Base-by-base conservation (phyloP, 352 stramenopile genomes). In the Thraustotheca clavata region DNA sequence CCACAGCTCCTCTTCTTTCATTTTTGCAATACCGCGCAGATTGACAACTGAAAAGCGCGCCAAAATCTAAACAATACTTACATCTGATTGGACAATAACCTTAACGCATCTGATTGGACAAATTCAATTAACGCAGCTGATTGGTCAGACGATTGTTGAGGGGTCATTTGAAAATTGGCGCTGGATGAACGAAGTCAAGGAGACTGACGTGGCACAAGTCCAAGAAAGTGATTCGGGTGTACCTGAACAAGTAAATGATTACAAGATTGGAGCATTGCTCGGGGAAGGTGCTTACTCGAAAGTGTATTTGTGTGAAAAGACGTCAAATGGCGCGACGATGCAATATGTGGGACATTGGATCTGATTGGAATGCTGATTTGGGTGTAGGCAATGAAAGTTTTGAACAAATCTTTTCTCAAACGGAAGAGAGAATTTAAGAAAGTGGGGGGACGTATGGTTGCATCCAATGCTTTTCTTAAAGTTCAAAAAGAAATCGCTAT, bases 381-480 rank as follows among this genome's bases (percentile, higher is more conserved):
- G 59, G 24, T 20, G 4, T 50, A 92, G 80, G 83, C 83, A 4
- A 72, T 92, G 34, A 92, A 92, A 50, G 73, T 89, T 49, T 71
- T 92, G n/a, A 89, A 90, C 69, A 92, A 90, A 47, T 92, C 80
- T 20, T 89, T 90, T 39, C 67, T 92, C 32, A 90, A 92, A 72
- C 79, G 79, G 40, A 90, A 90, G 55, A 77, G 83, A 46, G 83
- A 92, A 69, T 89, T 83, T 72, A 90, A 92, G 36, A 79, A 77
- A 34, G 71, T 92, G 5, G 73, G 82, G 34, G 79, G 83, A 29
- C 88, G 88, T 33, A 82, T 89, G 54, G 78, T 90, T 12, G 74
- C 89, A 14, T 89, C 76, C 20, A 90, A 88, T 32, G 80, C 80
- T 24, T 88, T 92, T 35, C 59, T 88, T 61, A 90, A 92, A 67